Percentiles rank a stretch among this genome's conserved stretches.
Evolutionary conservation across 768 basidiomycete genomes (phyloP).

Genomic region (Psilocybe subaeruginosa): DNA sequence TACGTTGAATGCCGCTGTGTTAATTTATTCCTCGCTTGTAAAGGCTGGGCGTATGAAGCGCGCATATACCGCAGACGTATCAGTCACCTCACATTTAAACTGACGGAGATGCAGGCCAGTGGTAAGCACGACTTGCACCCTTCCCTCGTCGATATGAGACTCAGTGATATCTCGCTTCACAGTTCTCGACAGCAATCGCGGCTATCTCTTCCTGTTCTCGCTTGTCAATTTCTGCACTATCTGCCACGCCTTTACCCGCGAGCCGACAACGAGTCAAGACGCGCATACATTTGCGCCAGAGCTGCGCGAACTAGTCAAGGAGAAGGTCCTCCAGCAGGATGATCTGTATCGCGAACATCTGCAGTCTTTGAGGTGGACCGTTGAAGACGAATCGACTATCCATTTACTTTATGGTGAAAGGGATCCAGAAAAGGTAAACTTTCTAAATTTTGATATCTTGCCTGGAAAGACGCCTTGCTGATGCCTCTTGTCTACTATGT

Average conservation of each 20-base stretch:
- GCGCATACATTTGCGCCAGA: slow-evolving; percentile 1
- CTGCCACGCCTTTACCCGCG: slow-evolving; percentile 3
- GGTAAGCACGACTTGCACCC: slow-evolving; percentile 1
- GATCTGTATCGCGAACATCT: slow-evolving; percentile 6
- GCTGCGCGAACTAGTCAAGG: slow-evolving; percentile 14
- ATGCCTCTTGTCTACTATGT: neutral
- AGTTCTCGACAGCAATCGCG: slow-evolving; percentile 11
- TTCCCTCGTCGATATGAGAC: too few species aligned
- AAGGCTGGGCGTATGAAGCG: slow-evolving; percentile 25
- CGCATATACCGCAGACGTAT: slow-evolving; percentile 24
- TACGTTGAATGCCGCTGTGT: neutral
- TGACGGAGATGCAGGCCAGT: slow-evolving; percentile 19
- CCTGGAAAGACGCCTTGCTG: neutral
- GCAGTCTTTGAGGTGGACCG: slow-evolving; percentile 11
- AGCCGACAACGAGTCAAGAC: neutral
- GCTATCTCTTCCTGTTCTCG: neutral
- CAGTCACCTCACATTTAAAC: slow-evolving; percentile 12
- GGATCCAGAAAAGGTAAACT: slow-evolving; percentile 16
- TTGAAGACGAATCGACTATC: slow-evolving; percentile 18
- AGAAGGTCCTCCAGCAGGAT: slow-evolving; percentile 18
- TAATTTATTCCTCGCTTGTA: neutral
- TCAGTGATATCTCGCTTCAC: neutral
- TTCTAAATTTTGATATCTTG: neutral
- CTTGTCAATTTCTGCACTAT: neutral
- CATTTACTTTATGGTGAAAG: slow-evolving; percentile 12